Evolutionary conservation across 768 basidiomycete genomes (phyloP), one percentile per base, ranked within the genome.

Genomic region (Leccinum fibrillosum): DNA sequence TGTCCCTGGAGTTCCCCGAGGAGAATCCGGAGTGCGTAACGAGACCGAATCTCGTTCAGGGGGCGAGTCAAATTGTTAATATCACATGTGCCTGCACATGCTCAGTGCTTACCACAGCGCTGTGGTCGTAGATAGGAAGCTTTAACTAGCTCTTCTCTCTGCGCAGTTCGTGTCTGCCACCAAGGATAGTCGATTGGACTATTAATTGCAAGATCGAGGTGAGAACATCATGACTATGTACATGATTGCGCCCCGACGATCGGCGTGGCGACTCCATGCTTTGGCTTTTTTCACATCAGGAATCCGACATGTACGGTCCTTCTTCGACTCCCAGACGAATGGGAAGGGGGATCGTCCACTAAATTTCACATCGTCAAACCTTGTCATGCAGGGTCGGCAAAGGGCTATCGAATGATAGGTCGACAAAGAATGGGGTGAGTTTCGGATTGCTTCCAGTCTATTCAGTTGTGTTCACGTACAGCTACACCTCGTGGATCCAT

Each of bases 1-100:
- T 30, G 56, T 4, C 42, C 15, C 25, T 32, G 32, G 9, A 12
- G n/a, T 54, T 30, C 19, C 59, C 58, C 58, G 60, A 61, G 58
- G 60, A 52, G 49, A 60, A 60, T 17, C 8, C n/a, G 48, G 26
- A 28, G 47, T 26, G 47, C 25, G 25, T 42, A 42, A 42, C 17
- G n/a, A 42, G 39, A 39, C 37, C 39, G n/a, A 42, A 9, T 44
- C 42, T 6, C 10, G 19, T 44, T 44, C 5, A 19, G 17, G 10
- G 4, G n/a, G 19, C 6, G 42, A 44, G 42, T 19, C 10, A n/a
- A 44, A 19, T 44, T 19, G 10, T n/a, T 9, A 1, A 11, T 7
- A 42, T 42, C 39, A 42, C 39, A 2, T 19, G n/a, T 19, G 39
- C 17, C 37, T 17, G 37, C 35, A 35, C 5, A 35, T 15, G 15